phyloP scores from a whole-genome alignment of 495 filamentous ascomycete species.

The Cercophora samala region DNA sequence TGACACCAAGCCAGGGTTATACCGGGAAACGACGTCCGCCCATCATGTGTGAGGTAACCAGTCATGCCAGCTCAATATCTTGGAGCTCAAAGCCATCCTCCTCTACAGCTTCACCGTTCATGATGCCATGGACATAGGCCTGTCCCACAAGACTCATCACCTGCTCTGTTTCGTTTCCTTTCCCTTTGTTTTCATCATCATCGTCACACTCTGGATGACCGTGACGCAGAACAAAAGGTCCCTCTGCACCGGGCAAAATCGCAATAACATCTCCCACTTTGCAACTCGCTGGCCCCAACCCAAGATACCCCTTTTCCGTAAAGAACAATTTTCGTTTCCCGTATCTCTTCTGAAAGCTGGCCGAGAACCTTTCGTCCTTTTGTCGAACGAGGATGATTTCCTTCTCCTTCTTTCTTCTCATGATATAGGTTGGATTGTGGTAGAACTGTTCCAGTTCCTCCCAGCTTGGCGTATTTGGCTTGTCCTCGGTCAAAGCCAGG shows the following conservation, averaged over 20 bases:
- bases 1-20: not conserved
- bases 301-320: constrained; percentile 16
- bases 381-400: not conserved
- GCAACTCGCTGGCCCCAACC: constrained; percentile 3
- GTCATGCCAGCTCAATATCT: constrained; percentile 3
- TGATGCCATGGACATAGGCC: constrained; percentile 16
- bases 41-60: not conserved
- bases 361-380: not conserved
- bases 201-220: not conserved
- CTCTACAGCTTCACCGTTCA: constrained; percentile 10
- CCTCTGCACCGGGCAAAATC: constrained; percentile 10
- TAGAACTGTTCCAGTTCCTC: constrained; percentile 12
- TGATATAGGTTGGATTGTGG: constrained; percentile 11
- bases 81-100: not conserved
- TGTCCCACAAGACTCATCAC: constrained; percentile 10
- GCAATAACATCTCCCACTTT: constrained; percentile 10
- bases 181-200: not conserved
- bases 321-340: constrained; percentile 15
- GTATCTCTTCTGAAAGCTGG: constrained; percentile 13
- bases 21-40: constrained; percentile 5
- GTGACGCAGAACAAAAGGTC: constrained; percentile 8
- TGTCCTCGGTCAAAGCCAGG: constrained; percentile 10
- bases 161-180: not conserved
- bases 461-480: constrained; percentile 14
- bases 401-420: constrained; percentile 6